Base-by-base conservation (phyloP, 768 basidiomycete genomes). In the Agaricus subrufescens region DNA sequence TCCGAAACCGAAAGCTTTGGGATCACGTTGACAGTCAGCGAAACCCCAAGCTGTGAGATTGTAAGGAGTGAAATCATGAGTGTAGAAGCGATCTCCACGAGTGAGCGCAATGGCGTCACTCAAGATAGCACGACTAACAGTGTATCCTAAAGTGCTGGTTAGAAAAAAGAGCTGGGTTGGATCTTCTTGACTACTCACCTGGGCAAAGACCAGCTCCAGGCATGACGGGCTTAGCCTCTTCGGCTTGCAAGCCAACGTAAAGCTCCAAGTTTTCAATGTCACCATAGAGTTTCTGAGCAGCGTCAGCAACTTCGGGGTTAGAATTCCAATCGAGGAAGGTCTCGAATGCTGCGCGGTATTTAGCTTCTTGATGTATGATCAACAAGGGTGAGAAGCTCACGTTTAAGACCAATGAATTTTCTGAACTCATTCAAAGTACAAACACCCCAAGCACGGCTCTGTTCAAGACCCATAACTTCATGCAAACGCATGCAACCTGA, bases 41-140 rank as follows among this genome's bases (percentile, higher is more conserved):
- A 88, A 91, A 38, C 91, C 91, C 91, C 91, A 93, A 3, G 87
- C 72, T 2, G 91, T 93, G 65, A 91, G 65, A 66, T 92, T 92
- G 72, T 73, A 81, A 1, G 91, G 86, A 0, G 91, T 93, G 66
- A 82, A 87, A 64, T 94, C 91, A 27, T 87, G 75, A 0, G 89
- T 93, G 71, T 82, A 90, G 76, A 83, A 87, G 52, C 91, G 78
- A 64, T 94, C 91, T 30, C 91, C 91, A 52, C 91, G 85, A 47
- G 89, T 91, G 52, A 94, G 82, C 11, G 91, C 89, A 54, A 93
- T 87, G 29, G 91, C 91, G 64, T 94, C 91, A 59, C 84, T 83
- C 34, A 94, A 82, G 62, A 94, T 94, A 7, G 91, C 91, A 31
- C 91, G 84, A 62, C 87, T 87, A 63, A 91, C 82, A 9, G 91